Evolutionary conservation across 495 filamentous ascomycete genomes (phyloP), one percentile per base, ranked within the genome.

Genomic region (Daldinia childiae): DNA sequence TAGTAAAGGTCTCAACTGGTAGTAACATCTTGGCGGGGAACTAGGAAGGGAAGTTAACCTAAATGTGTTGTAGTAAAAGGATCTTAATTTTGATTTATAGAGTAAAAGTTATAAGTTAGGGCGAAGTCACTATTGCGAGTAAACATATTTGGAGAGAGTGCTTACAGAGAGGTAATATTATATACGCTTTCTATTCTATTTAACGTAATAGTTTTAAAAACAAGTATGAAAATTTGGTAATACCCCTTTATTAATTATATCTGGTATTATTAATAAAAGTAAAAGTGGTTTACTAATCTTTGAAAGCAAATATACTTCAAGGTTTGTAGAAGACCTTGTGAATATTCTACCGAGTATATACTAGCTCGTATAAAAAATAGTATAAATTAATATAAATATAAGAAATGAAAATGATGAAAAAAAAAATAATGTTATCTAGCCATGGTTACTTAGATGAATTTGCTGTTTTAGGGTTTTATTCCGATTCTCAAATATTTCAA

Each of bases 341-440:
- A 45, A 45, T 45, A 51, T n/a, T 51, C 48, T 21, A 27, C 24
- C 48, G 48, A 51, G 48, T 51, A 27, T 45, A 27, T 51, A 51
- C 48, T 51, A 51, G 48, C 48, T 51, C 48, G 48, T 51, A 51
- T 24, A 51, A 51, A 51, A 51, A 51, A 27, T 51, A 51, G 48
- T 27, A 27, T 27, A 21, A 24, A 51, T 51, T 51, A 24, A 51
- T 51, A 27, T 24, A 51, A 24, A 51, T 51, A 51, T 24, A 51
- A 51, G 24, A 51, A 51, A 51, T 51, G 48, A 51, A 17, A 27
- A 51, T 51, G 48, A 51, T 51, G 48, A 51, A 24, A 51, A 51
- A 51, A 51, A 51, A 51, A 51, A 51, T 51, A 8, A 51, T 45
- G 41, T 45, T 45, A 45, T 45, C 41, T 45, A 45, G 41, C 41